A percentile compares a stretch with the other conserved stretches of the same genome.
phyloP scores from a whole-genome alignment of 805 yeast genomes.

The Starmerella geochares region DNA sequence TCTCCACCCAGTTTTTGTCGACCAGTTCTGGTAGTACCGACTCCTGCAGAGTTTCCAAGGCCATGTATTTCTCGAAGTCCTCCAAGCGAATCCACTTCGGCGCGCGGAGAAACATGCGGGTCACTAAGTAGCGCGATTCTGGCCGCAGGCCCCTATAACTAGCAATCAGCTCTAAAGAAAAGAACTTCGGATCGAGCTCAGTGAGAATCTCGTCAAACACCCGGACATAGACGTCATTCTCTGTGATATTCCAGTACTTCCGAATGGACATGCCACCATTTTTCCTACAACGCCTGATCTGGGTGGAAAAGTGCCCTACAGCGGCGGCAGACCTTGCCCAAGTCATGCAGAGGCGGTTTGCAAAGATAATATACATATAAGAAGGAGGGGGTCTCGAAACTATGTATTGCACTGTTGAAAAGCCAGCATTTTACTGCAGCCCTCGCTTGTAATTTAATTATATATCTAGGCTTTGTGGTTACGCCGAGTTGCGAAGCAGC shows the following conservation, averaged over 20 bases:
- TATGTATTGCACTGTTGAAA: too few relatives aligned
- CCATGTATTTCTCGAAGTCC: conserved; percentile 25
- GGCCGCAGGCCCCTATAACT: conserved; percentile 11
- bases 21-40: conserved; percentile 16
- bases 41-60: conserved; percentile 16
- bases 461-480: too few relatives aligned
- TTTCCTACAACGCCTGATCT: too few relatives aligned
- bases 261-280: conserved; percentile 10
- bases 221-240: conserved; percentile 24
- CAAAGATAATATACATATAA: too few relatives aligned
- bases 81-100: conserved; percentile 21
- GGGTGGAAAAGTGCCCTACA: too few relatives aligned
- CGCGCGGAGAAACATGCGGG: conserved; percentile 22
- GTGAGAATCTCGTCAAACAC: conserved; percentile 22
- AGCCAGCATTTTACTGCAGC: too few relatives aligned
- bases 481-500: too few relatives aligned
- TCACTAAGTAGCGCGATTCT: conserved; percentile 22
- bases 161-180: conserved; percentile 6
- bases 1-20: conserved; percentile 15
- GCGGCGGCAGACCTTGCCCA: background rate
- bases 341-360: background rate
- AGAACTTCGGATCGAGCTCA: conserved; percentile 20
- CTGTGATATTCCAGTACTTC: conserved; percentile 24
- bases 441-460: too few relatives aligned
- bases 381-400: too few relatives aligned